Evolutionary conservation across 108 stramenopile species (phyloP), one percentile per base, ranked within the genome.

Genomic region (Cylindrotheca closterium): DNA sequence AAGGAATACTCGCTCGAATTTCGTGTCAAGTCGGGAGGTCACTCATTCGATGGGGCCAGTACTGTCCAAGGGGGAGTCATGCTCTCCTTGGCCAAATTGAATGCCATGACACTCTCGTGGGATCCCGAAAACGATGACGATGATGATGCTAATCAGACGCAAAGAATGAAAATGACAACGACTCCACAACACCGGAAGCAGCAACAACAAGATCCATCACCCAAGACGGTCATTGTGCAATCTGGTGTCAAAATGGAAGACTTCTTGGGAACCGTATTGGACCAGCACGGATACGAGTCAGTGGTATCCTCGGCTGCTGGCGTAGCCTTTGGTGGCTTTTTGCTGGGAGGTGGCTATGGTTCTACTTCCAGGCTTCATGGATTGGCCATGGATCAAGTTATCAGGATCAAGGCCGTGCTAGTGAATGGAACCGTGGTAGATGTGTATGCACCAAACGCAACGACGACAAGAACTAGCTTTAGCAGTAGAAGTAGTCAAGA

Each of bases 301-400:
- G 55, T 63, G 17, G 60, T 62, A 15, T 56, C 56, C 1, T 51
- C 29, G 15, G 58, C 58, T 37, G 63, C 32, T 24, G 29, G 49
- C 17, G 55, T 71, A 17, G 62, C 42, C 19, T 50, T 62, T 45
- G 64, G 64, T 26, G 71, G 71, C 5, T 65, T 58, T 54, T 30
- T 63, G 15, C 19, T 65, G 34, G 71, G 71, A 8, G 71, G 71
- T 30, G 71, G 64, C 0, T 51, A 55, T 46, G 71, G 71, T 29
- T 47, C 53, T 7, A 42, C 30, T 25, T 57, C 64, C 0, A 56
- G 64, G 12, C 34, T 46, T 34, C 53, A 62, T 53, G 71, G 71
- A 31, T 28, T 73, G 29, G 74, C 57, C 1, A 58, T 74, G 17
- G 80, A 81, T 60, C 61, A 77, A 37, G 49, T 77, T 12, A 5